Conservation (phyloP, 495 filamentous ascomycete genomes). For the Corynascus novoguineensis region DNA sequence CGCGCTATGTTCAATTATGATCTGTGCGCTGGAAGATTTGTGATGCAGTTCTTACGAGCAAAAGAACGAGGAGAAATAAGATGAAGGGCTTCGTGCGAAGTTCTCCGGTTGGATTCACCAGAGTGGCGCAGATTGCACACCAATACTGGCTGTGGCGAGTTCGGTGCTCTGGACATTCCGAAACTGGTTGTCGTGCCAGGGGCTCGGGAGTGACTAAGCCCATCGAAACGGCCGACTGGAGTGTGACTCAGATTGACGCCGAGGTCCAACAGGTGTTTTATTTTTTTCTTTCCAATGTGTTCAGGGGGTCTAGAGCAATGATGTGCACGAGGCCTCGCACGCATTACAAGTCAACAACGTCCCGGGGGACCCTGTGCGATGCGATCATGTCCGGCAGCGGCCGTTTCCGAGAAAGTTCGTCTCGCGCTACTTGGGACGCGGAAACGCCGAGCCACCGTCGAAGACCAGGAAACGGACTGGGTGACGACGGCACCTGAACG, state of each 20-base stretch:
- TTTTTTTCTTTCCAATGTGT: neutral
- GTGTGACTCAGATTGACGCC: neutral
- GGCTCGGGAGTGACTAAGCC: neutral
- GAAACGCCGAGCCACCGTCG: neutral
- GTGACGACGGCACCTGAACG: neutral
- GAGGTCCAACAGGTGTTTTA: neutral
- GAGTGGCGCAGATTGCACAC: conserved; percentile 9
- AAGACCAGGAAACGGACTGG: conserved; percentile 2
- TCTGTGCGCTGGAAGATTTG: neutral
- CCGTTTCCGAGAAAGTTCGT: neutral
- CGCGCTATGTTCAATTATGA: neutral
- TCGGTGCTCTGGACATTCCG: neutral
- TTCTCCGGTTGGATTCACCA: neutral
- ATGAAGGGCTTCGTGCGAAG: neutral
- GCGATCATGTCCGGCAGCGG: neutral
- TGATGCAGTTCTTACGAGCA: neutral
- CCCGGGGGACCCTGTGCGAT: neutral
- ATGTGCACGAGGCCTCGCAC: neutral
- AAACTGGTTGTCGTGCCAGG: neutral
- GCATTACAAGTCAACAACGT: neutral
- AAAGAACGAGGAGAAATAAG: neutral
- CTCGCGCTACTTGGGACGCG: neutral
- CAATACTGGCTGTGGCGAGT: neutral
- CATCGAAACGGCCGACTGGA: neutral
- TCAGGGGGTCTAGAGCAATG: too few relatives aligned